Evolutionary conservation across 176 grass and related monocot species (phyloP).

Genomic region (Tillandsia fasciculata): DNA sequence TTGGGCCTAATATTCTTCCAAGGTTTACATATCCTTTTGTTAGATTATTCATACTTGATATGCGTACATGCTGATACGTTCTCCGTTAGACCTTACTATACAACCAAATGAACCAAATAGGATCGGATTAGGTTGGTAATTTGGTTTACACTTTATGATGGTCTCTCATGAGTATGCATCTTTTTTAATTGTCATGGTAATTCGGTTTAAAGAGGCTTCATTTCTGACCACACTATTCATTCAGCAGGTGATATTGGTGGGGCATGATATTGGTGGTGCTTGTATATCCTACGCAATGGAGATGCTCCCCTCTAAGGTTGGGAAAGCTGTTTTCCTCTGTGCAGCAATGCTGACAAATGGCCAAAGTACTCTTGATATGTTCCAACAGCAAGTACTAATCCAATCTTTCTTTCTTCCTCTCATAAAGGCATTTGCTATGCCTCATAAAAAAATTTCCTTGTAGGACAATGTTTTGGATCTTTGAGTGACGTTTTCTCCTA

Average conservation of each 20-base stretch:
- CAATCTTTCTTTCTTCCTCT: background rate
- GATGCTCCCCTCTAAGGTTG: conserved; percentile 57
- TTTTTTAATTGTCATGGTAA: background rate
- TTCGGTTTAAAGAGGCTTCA: background rate
- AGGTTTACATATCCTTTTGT: too few species aligned
- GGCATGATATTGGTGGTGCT: conserved; percentile 80
- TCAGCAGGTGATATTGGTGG: conserved; percentile 79
- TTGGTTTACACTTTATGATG: too few species aligned
- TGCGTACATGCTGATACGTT: background rate
- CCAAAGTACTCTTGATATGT: conserved; percentile 63
- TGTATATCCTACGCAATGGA: conserved; percentile 93
- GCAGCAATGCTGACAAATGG: conserved; percentile 75
- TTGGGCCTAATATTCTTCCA: too few species aligned
- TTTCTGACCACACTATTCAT: background rate
- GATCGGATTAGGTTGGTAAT: too few species aligned
- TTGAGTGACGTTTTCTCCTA: too few species aligned
- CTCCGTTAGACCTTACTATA: too few species aligned
- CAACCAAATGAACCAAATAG: too few species aligned
- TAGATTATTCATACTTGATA: too few species aligned
- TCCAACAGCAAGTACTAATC: conserved; percentile 62
- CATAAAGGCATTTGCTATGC: background rate
- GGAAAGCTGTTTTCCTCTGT: conserved; percentile 78
- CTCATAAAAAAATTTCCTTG: background rate
- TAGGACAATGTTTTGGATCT: too few species aligned
- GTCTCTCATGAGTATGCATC: background rate